Percentiles rank a stretch among this genome's conserved stretches.
Evolutionary conservation across 1,284 basidiomycete species (phyloP).

Genomic region (Rhodotorula sp.): DNA sequence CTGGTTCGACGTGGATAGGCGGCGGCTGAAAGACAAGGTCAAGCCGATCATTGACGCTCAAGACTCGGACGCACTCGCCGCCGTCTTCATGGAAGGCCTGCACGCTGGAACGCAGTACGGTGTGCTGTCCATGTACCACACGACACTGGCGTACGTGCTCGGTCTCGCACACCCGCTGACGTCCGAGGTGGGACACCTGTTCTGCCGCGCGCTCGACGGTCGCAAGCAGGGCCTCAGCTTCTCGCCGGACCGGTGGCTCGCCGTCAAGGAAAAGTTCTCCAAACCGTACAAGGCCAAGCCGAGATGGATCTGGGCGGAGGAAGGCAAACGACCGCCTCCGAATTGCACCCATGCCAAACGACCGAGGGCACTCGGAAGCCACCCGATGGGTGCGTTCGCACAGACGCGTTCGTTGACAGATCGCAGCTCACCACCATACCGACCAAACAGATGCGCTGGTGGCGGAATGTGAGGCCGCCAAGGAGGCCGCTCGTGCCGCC

Average conservation of each 20-base stretch:
- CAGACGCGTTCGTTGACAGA: background rate
- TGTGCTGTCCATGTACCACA: conserved; percentile 19
- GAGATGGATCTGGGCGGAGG: conserved; percentile 16
- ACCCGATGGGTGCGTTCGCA: conserved; percentile 16
- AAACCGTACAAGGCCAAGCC: conserved; percentile 6
- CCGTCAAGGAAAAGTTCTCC: conserved; percentile 12
- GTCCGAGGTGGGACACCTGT: conserved; percentile 33
- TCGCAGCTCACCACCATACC: background rate
- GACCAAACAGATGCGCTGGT: conserved; percentile 22
- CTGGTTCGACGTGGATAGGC: conserved; percentile 38
- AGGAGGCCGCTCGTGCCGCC: background rate
- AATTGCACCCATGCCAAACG: conserved; percentile 1
- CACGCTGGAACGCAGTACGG: conserved; percentile 21
- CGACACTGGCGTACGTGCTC: conserved; percentile 22
- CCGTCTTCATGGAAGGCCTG: conserved; percentile 19
- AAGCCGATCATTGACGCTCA: conserved; percentile 16
- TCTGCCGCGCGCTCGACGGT: conserved; percentile 39
- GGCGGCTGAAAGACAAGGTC: conserved; percentile 32
- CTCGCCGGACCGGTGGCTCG: conserved; percentile 13
- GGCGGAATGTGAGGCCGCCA: background rate
- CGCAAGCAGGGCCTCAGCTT: conserved; percentile 36
- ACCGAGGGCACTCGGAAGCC: background rate
- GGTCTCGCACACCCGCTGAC: conserved; percentile 16
- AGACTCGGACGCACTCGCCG: conserved; percentile 1
- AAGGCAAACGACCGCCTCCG: background rate